Conservation (phyloP, 208 protist genomes). For the Porcisia hertigi region DNA sequence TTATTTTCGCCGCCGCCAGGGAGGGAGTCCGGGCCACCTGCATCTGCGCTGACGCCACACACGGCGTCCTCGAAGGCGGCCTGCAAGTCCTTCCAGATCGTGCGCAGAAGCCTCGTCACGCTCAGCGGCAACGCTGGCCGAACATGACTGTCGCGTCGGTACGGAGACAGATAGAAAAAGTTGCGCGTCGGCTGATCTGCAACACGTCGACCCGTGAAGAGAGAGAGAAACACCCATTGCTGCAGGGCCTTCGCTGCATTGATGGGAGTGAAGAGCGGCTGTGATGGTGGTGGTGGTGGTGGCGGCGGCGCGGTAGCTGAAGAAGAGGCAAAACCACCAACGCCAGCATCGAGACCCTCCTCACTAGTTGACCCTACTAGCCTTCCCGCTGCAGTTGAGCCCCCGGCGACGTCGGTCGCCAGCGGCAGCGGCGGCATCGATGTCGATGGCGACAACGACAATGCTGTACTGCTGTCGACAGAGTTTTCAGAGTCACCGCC, state of each 20-base stretch:
- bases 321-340: not conserved
- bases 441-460: slow-evolving; percentile 6
- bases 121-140: slow-evolving; percentile 26
- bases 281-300: not conserved
- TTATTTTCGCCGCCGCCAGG: not conserved
- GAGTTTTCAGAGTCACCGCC: slow-evolving; percentile 8
- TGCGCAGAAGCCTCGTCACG: slow-evolving; percentile 17
- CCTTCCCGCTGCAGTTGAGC: not conserved
- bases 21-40: not conserved
- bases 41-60: slow-evolving; percentile 11
- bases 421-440: slow-evolving; percentile 6
- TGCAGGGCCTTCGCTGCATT: slow-evolving; percentile 27
- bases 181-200: slow-evolving; percentile 15
- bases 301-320: not conserved
- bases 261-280: slow-evolving; percentile 17
- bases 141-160: slow-evolving; percentile 22
- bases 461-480: not conserved
- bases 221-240: slow-evolving; percentile 32
- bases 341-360: not conserved
- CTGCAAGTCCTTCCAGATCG: slow-evolving; percentile 13
- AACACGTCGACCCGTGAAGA: slow-evolving; percentile 28
- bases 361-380: not conserved
- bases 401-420: not conserved
- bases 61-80: slow-evolving; percentile 25
- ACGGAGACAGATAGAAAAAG: slow-evolving; percentile 27